These are phyloP conservation scores for Boechera retrofracta DNA, from an alignment of 345 rosid genomes.

Conservation along the genomic window DNA sequence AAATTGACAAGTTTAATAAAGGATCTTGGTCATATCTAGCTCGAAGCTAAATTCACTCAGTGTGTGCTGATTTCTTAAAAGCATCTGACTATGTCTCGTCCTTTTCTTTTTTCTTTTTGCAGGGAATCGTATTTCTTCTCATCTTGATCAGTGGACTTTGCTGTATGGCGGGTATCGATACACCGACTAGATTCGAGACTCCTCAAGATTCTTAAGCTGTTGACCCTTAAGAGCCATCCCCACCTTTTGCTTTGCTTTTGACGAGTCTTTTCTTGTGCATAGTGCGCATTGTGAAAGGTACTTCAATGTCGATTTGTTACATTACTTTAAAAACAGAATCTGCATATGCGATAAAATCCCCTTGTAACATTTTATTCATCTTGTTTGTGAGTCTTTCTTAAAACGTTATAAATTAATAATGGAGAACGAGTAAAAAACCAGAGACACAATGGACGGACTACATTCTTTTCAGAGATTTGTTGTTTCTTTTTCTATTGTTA, in stretches of 20 bases:
- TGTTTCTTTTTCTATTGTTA: constrained; percentile 18
- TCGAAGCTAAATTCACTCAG: constrained; percentile 12
- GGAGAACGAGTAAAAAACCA: constrained; percentile 35
- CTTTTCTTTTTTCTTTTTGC: constrained; percentile 41
- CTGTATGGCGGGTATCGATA: constrained; percentile 98
- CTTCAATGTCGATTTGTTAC: constrained; percentile 33
- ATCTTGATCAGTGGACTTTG: constrained; percentile 92
- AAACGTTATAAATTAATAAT: constrained; percentile 39
- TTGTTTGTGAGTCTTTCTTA: constrained; percentile 40
- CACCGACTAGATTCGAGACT: constrained; percentile 93
- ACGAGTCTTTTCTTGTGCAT: constrained; percentile 39
- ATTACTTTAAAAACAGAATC: constrained; percentile 37
- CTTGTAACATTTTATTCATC: constrained; percentile 45
- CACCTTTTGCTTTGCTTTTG: constrained; percentile 42
- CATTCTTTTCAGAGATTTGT: constrained; percentile 24
- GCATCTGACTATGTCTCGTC: constrained; percentile 39
- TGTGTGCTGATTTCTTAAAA: neutral
- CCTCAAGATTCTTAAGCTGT: constrained; percentile 78
- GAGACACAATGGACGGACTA: constrained; percentile 34
- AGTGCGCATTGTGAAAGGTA: constrained; percentile 41
- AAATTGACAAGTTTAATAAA: neutral
- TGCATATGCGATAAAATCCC: constrained; percentile 43
- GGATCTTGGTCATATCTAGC: constrained; percentile 8
- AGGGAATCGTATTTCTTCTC: constrained; percentile 87
- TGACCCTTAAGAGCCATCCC: constrained; percentile 35